A percentile compares a stretch with the other conserved stretches of the same genome.
Conservation (phyloP, 805 yeast genomes). For the Metschnikowia similis region DNA sequence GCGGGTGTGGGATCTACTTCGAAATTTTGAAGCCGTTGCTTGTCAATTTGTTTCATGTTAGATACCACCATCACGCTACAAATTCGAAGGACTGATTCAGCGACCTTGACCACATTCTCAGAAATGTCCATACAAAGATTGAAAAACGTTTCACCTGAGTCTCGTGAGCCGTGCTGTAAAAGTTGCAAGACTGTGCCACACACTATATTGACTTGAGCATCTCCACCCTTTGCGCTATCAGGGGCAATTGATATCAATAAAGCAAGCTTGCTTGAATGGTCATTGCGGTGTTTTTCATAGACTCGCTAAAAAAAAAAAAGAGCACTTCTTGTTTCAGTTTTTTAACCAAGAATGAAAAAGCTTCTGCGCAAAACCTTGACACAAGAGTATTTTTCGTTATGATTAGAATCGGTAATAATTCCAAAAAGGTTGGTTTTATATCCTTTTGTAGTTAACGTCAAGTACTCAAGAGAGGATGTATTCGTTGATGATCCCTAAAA, state of each 20-base stretch:
- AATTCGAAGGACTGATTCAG: no score
- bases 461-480: no score
- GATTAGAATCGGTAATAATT: constrained; percentile 60
- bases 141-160: constrained; percentile 46
- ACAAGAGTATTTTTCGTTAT: constrained; percentile 57
- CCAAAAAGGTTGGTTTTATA: constrained; percentile 68
- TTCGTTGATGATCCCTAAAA: no score
- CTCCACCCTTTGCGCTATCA: constrained; percentile 1
- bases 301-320: constrained; percentile 63
- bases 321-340: constrained; percentile 54
- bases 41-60: no score
- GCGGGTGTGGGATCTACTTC: no score
- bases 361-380: constrained; percentile 84
- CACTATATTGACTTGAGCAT: constrained; percentile 27
- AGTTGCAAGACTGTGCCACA: constrained; percentile 56
- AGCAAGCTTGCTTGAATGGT: constrained; percentile 61
- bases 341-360: constrained; percentile 76
- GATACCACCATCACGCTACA: no score
- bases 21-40: no score
- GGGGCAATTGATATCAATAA: constrained; percentile 34
- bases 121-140: constrained; percentile 22
- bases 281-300: constrained; percentile 67
- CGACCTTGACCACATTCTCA: constrained; percentile 10
- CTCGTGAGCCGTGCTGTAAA: constrained; percentile 49
- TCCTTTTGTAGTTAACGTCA: no score